A percentile compares a stretch with the other conserved stretches of the same genome.
Evolutionary conservation across 257 asterid genomes (phyloP).

Genomic region (Gentiana macrophylla): DNA sequence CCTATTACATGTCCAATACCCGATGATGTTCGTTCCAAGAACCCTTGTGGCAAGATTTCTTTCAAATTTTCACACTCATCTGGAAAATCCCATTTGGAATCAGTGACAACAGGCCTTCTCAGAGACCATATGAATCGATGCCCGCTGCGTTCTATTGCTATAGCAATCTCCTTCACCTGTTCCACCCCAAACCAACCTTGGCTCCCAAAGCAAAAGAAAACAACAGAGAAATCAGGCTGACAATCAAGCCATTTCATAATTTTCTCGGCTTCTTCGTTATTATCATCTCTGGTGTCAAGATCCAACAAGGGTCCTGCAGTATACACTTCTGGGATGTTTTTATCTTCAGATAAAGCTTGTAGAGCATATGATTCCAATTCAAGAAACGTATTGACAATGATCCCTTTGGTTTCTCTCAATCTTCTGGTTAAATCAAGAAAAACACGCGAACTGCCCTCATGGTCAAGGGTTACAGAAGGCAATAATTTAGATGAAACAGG

Average conservation of each 20-base stretch:
- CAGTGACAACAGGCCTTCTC: background rate
- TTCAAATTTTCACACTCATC: background rate
- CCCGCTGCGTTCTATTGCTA: conserved; percentile 14
- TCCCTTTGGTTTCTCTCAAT: conserved; percentile 9
- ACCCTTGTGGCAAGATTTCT: conserved; percentile 13
- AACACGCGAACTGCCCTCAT: background rate
- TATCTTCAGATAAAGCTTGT: background rate
- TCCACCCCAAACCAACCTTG: conserved; percentile 7
- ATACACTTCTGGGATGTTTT: conserved; percentile 7
- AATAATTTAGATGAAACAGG: conserved; percentile 4
- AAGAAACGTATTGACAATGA: conserved; percentile 14
- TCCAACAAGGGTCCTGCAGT: conserved; percentile 12
- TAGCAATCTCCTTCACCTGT: conserved; percentile 20
- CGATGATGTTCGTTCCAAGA: conserved; percentile 6
- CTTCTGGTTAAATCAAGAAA: background rate
- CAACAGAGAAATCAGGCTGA: conserved; percentile 12
- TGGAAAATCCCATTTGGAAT: background rate
- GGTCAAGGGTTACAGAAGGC: conserved; percentile 1
- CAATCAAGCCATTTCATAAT: conserved; percentile 16
- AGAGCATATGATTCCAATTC: conserved; percentile 13
- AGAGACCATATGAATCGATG: conserved; percentile 16
- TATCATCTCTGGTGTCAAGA: background rate
- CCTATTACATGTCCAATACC: conserved; percentile 17
- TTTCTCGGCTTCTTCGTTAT: background rate
- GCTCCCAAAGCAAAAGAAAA: conserved; percentile 20